Base-by-base conservation (phyloP, 208 protist species). In the Trypanosoma rangeli region DNA sequence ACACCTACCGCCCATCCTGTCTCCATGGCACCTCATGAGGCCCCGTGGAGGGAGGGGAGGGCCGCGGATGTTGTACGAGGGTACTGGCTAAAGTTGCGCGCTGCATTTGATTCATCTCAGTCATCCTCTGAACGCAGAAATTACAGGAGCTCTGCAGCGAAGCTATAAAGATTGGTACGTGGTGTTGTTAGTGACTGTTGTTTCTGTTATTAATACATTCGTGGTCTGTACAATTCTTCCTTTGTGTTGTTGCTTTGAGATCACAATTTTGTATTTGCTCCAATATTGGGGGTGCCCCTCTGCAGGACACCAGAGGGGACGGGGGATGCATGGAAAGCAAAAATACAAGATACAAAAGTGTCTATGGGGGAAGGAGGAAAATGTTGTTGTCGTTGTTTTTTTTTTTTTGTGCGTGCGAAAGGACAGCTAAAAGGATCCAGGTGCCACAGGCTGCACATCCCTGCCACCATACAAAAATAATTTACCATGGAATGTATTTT, bases 11-110 rank as follows among this genome's bases (percentile, higher is more conserved):
- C 7, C 22, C 29, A 56, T 5, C 20, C 16, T 39, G 31, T 24
- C 33, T 60, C 26, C 42, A 1, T 61, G n/a, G 1, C 62, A 29
- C 46, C 12, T 1, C 4, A 60, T 58, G 28, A 31, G 15, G 37
- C 18, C 1, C 37, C 65, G 18, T 52, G 48, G 35, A 44, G 44
- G 3, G 58, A 58, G 29, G 54, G 26, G 20, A 39, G 39, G 26
- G 48, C 56, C 0, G 39, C 65, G 1, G 28, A 7, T 26, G 35
- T 72, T 22, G 55, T 50, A 54, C 16, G 49, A 37, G 24, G 46
- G 52, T 69, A 67, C 46, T 66, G 70, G 76, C 2, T 42, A 24
- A 80, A 72, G 39, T 35, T 76, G 10, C 65, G 62, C 39, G 20
- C 42, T 0, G 70, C 49, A 54, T 57, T 74, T 73, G 49, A 53